Conservation (phyloP, 805 yeast genomes). For the Pichia pseudocactophila region DNA sequence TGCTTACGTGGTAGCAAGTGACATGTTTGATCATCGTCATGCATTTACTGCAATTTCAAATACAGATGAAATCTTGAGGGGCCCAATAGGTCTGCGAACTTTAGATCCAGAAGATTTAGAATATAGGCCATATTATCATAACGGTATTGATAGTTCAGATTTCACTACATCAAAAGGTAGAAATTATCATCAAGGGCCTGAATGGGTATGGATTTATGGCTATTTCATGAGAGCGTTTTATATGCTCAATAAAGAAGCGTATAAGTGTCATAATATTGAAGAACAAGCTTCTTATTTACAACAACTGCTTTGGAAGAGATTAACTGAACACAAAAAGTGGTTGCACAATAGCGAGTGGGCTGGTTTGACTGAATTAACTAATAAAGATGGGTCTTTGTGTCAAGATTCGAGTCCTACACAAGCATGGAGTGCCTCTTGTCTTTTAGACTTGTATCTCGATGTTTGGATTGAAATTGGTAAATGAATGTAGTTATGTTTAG, state of each 20-base stretch:
- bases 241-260: conserved; percentile 36
- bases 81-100: conserved; percentile 88
- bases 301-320: conserved; percentile 50
- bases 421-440: conserved; percentile 90
- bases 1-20: conserved; percentile 94
- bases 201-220: conserved; percentile 93
- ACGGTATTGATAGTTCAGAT: conserved; percentile 71
- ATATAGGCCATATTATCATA: conserved; percentile 82
- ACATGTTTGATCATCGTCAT: conserved; percentile 54
- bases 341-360: conserved; percentile 79
- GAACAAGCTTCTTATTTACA: conserved; percentile 42
- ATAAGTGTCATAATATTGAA: conserved; percentile 1
- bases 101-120: conserved; percentile 89
- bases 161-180: conserved; percentile 93
- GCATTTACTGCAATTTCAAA: conserved; percentile 58
- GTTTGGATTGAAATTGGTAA: conserved; percentile 29
- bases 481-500: neutral
- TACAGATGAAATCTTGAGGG: conserved; percentile 71
- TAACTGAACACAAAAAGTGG: conserved; percentile 62
- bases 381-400: conserved; percentile 77
- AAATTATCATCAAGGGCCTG: conserved; percentile 98
- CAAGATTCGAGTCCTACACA: conserved; percentile 89
- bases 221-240: conserved; percentile 75
- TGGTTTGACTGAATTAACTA: conserved; percentile 86
- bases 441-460: conserved; percentile 72